Percentiles rank a stretch among this genome's conserved stretches.
These are phyloP conservation scores for Plasmodium malariae DNA, from an alignment of 169 alveolate genomes.

Conservation along the genomic window DNA sequence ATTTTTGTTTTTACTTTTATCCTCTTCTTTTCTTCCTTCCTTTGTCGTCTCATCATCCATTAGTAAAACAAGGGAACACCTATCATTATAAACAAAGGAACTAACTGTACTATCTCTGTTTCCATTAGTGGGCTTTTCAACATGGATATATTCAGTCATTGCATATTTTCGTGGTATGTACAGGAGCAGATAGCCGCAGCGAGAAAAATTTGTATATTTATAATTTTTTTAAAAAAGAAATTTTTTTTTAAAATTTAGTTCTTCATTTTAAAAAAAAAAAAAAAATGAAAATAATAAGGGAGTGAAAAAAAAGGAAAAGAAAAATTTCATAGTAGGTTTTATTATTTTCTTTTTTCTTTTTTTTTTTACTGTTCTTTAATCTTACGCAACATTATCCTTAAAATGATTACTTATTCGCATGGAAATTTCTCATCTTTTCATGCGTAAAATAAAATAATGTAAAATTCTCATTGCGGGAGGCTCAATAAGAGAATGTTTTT, in stretches of 20 bases:
- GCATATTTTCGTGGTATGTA: neutral
- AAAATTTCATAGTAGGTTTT: neutral
- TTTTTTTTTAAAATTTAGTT: neutral
- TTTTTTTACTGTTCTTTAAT: neutral
- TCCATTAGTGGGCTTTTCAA: slow-evolving; percentile 1
- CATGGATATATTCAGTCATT: slow-evolving; percentile 13
- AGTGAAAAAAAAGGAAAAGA: too few species aligned
- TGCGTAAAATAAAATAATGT: too few species aligned
- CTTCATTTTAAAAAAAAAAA: neutral
- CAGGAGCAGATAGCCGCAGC: too few species aligned
- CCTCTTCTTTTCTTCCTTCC: slow-evolving; percentile 1
- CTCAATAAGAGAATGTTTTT: too few species aligned
- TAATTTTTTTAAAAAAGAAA: neutral
- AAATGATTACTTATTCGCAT: too few species aligned
- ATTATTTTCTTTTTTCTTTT: neutral
- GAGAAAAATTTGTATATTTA: neutral
- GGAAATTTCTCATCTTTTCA: too few species aligned
- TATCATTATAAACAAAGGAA: slow-evolving; percentile 31
- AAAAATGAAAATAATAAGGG: too few species aligned
- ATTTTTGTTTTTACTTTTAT: neutral
- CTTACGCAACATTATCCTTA: too few species aligned
- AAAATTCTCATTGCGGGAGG: too few species aligned
- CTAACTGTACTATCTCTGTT: neutral
- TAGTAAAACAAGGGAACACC: slow-evolving; percentile 68
- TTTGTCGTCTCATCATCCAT: slow-evolving; percentile 18